phyloP scores from a whole-genome alignment of 2,329 filamentous ascomycete species.

The Orbilia ellipsospora region DNA sequence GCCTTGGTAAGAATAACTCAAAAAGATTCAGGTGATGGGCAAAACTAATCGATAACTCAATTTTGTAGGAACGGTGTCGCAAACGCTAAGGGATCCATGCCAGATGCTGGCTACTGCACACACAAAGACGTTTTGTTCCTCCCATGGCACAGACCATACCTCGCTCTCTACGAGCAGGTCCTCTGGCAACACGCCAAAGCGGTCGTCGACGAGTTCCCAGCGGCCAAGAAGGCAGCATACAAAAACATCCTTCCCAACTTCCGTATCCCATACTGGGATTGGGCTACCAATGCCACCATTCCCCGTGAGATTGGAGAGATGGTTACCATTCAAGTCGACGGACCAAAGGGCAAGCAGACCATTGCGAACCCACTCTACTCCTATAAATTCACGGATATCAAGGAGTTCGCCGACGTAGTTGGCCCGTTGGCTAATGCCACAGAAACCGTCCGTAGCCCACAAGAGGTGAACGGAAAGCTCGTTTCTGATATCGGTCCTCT shows the following conservation, averaged over 20 bases:
- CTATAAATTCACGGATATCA: constrained; percentile 29
- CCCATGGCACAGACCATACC: constrained; percentile 85
- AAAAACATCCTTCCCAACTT: constrained; percentile 19
- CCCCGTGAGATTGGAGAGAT: constrained; percentile 18
- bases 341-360: constrained; percentile 7
- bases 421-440: neutral
- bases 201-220: constrained; percentile 23
- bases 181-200: constrained; percentile 20
- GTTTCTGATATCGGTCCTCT: constrained; percentile 13
- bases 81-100: neutral
- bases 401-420: constrained; percentile 4
- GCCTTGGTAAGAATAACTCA: constrained; percentile 19
- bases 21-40: neutral
- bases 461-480: constrained; percentile 6
- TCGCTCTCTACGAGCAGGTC: constrained; percentile 65
- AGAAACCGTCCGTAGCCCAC: constrained; percentile 18
- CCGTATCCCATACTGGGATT: constrained; percentile 46
- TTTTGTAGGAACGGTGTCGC: constrained; percentile 20
- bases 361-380: constrained; percentile 30
- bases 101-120: constrained; percentile 20
- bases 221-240: constrained; percentile 57
- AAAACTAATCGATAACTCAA: neutral
- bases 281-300: constrained; percentile 37
- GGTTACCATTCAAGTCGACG: constrained; percentile 14
- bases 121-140: constrained; percentile 68